Conservation (phyloP, 495 filamentous ascomycete genomes). For the Copromyces sp. region DNA sequence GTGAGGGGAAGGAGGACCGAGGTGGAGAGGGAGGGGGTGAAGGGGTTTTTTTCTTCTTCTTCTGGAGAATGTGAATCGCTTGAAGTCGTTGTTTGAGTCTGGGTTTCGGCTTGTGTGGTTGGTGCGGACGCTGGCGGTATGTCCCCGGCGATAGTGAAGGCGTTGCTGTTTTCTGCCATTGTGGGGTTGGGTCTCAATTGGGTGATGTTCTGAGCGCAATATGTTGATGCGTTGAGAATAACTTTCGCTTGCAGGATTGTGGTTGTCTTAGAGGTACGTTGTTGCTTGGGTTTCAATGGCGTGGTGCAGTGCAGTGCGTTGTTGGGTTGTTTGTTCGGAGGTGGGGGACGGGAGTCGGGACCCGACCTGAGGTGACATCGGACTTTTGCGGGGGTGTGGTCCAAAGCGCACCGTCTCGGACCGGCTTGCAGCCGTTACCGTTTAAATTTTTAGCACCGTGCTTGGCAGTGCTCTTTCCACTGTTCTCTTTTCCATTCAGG, state of each 20-base stretch:
- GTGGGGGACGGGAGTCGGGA: background rate
- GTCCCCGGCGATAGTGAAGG: background rate
- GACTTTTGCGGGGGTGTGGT: background rate
- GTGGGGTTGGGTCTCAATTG: background rate
- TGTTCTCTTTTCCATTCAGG: background rate
- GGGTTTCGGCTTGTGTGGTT: background rate
- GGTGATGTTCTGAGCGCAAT: background rate
- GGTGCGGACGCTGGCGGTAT: background rate
- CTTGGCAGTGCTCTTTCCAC: background rate
- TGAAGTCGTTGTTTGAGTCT: background rate
- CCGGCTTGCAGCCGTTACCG: background rate
- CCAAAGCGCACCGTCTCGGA: background rate
- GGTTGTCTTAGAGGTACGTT: background rate
- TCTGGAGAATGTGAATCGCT: background rate
- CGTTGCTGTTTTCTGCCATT: background rate
- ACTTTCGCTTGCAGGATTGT: background rate
- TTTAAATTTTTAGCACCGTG: background rate
- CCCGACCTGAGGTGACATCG: background rate
- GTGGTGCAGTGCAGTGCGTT: background rate
- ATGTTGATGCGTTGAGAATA: background rate
- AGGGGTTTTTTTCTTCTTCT: background rate
- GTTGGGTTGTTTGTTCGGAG: background rate
- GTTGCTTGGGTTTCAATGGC: background rate
- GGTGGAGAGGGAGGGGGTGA: background rate
- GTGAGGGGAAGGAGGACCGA: background rate